phyloP scores from a whole-genome alignment of 2,329 filamentous ascomycete genomes.

The Aspergillus felis region DNA sequence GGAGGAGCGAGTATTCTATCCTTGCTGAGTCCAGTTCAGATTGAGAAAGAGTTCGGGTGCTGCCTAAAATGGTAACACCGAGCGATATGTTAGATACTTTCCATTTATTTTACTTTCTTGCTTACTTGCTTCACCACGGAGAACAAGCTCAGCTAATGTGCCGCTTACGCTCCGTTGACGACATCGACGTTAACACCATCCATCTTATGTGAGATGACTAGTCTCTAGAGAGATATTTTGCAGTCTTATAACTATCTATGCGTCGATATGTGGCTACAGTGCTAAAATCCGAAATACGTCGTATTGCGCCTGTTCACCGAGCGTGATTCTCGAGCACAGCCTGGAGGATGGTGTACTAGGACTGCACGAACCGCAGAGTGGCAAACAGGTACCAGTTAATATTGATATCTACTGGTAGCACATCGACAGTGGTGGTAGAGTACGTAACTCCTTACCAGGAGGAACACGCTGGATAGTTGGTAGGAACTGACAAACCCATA shows the following conservation, averaged over 20 bases:
- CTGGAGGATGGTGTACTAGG: neutral
- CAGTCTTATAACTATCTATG: neutral
- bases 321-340: neutral
- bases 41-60: too few relatives aligned
- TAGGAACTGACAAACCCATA: too few relatives aligned
- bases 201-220: neutral
- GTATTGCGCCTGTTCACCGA: too few relatives aligned
- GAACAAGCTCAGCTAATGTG: neutral
- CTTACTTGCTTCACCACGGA: neutral
- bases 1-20: neutral
- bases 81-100: neutral
- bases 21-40: neutral
- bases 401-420: neutral
- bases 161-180: too few relatives aligned
- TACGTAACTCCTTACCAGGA: neutral
- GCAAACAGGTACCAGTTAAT: neutral
- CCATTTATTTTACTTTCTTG: too few relatives aligned
- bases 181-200: neutral
- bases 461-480: too few relatives aligned
- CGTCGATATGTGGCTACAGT: neutral
- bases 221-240: neutral
- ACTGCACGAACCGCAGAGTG: neutral
- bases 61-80: too few relatives aligned
- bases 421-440: neutral
- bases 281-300: neutral